Conservation (phyloP, 805 yeast species). For the Scheffersomyces coipomensis region DNA sequence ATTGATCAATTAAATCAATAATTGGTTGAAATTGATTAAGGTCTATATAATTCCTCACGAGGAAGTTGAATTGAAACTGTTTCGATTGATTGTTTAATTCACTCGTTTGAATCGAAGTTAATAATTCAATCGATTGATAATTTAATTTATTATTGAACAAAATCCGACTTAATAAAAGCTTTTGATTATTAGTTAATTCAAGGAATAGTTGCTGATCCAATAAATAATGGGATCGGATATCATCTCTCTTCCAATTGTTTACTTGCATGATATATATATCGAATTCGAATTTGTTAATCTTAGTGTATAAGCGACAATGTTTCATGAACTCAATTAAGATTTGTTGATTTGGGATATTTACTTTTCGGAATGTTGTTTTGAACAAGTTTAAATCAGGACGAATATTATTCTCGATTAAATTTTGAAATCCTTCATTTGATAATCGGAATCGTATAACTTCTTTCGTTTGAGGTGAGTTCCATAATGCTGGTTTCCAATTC, state of each 20-base stretch:
- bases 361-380: slow-evolving; percentile 27
- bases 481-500: slow-evolving; percentile 23
- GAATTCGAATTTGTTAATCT: slow-evolving; percentile 10
- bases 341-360: slow-evolving; percentile 19
- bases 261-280: slow-evolving; percentile 18
- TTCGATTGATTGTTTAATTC: slow-evolving; percentile 25
- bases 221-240: slow-evolving; percentile 13
- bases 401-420: slow-evolving; percentile 31
- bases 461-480: slow-evolving; percentile 16
- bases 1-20: slow-evolving; percentile 17
- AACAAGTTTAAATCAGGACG: slow-evolving; percentile 32
- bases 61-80: slow-evolving; percentile 24
- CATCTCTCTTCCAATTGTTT: slow-evolving; percentile 12
- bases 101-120: slow-evolving; percentile 16
- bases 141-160: slow-evolving; percentile 25
- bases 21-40: slow-evolving; percentile 18
- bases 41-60: slow-evolving; percentile 21
- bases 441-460: slow-evolving; percentile 1
- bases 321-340: slow-evolving; percentile 22
- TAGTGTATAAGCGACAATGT: slow-evolving; percentile 10
- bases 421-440: slow-evolving; percentile 28
- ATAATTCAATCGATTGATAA: slow-evolving; percentile 19
- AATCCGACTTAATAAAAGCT: slow-evolving; percentile 26
- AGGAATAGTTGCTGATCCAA: slow-evolving; percentile 4
- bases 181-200: slow-evolving; percentile 22